These are phyloP conservation scores for Rhodofomes roseus DNA, from an alignment of 1,284 basidiomycete species.

Conservation along the genomic window DNA sequence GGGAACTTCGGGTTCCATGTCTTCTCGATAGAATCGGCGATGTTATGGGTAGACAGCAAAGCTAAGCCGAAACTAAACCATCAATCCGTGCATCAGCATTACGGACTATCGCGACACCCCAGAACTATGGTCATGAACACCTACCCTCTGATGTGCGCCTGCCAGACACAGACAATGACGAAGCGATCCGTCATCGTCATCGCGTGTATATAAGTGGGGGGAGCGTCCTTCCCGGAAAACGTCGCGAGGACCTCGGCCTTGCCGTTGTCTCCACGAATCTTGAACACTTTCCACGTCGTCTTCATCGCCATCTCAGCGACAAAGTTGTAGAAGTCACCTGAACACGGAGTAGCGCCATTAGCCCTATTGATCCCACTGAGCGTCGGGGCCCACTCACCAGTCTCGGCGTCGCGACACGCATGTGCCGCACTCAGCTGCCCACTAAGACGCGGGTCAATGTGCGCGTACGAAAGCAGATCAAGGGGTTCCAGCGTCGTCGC, in stretches of 20 bases:
- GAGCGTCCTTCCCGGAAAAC: conserved; percentile 30
- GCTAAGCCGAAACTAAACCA: conserved; percentile 22
- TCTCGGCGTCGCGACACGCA: conserved; percentile 31
- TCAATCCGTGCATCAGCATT: neutral
- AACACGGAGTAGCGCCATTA: too few relatives aligned
- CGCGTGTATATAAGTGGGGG: conserved; percentile 34
- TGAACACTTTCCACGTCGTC: conserved; percentile 31
- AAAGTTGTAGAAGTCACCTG: conserved; percentile 34
- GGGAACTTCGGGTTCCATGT: conserved; percentile 26
- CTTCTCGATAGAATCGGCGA: conserved; percentile 28
- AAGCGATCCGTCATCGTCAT: conserved; percentile 33
- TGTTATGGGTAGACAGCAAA: conserved; percentile 18
- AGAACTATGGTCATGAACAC: neutral
- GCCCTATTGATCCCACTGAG: conserved; percentile 14
- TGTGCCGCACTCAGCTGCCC: conserved; percentile 35
- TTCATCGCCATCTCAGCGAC: conserved; percentile 23
- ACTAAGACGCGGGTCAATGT: conserved; percentile 30
- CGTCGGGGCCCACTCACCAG: conserved; percentile 22
- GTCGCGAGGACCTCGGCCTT: conserved; percentile 32
- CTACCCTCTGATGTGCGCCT: conserved; percentile 21
- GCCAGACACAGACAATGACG: conserved; percentile 33
- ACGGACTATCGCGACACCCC: neutral
- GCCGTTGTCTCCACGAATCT: conserved; percentile 24
- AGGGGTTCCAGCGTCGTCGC: conserved; percentile 34
- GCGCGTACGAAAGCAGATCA: conserved; percentile 21